Evolutionary conservation across 192 early-diverging fungal species (phyloP).

Genomic region (Dimargaris cristalligena): DNA sequence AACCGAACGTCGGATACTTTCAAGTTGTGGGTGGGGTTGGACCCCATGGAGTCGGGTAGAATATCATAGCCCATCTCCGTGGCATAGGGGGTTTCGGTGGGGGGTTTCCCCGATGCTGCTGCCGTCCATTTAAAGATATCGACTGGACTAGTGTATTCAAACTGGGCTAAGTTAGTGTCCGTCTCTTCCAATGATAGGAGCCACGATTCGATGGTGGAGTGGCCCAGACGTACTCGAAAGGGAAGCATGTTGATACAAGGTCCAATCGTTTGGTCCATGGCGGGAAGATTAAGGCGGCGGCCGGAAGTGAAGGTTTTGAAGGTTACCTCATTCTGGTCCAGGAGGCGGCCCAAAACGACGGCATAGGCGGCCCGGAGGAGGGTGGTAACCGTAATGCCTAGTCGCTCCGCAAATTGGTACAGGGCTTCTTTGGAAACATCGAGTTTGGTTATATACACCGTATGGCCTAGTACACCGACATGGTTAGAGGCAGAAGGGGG

Average conservation of each 20-base stretch:
- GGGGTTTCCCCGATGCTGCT: not conserved
- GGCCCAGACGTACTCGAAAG: not conserved
- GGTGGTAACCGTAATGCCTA: not conserved
- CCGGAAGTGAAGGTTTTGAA: not conserved
- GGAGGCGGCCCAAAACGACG: not conserved
- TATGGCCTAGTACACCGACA: not conserved
- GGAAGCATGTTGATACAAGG: not conserved
- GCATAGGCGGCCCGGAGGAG: not conserved
- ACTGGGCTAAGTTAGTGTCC: not conserved
- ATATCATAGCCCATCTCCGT: constrained; percentile 4
- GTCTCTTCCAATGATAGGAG: not conserved
- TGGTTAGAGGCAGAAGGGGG: not conserved
- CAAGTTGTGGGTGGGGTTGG: not conserved
- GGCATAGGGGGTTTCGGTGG: not conserved
- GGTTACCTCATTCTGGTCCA: not conserved
- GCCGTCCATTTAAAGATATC: not conserved
- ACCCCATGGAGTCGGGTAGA: not conserved
- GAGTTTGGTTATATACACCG: no score
- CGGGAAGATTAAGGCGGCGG: not conserved
- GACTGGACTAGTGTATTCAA: not conserved
- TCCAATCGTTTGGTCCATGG: not conserved
- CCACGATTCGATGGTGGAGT: not conserved
- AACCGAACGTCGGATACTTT: not conserved
- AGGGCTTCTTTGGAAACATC: not conserved
- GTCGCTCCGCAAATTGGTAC: not conserved